A percentile compares a stretch with the other conserved stretches of the same genome.
Conservation (phyloP, 371 early-diverging fungal species). For the Apophysomyces variabilis region DNA sequence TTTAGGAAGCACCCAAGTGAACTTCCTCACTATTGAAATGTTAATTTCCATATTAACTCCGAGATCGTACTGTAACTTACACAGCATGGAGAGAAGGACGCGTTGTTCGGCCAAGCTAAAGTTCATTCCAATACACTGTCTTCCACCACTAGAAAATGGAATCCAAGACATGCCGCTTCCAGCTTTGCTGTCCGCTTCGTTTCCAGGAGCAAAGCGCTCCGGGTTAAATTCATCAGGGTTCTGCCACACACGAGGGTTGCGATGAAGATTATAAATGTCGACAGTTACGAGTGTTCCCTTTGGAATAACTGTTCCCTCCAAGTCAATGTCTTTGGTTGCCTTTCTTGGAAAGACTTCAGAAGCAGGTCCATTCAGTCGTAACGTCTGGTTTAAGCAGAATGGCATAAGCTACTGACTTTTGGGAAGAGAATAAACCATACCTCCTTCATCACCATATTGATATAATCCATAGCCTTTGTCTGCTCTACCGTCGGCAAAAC, state of each 20-base stretch:
- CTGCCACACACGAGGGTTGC: constrained; percentile 25
- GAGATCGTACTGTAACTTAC: constrained; percentile 13
- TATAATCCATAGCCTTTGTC: constrained; percentile 20
- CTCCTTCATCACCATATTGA: constrained; percentile 30
- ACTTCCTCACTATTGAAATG: constrained; percentile 23
- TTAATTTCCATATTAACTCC: neutral
- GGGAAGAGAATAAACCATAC: neutral
- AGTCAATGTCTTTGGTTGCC: constrained; percentile 19
- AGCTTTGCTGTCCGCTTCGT: constrained; percentile 14
- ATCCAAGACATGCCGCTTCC: constrained; percentile 17
- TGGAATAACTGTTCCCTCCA: constrained; percentile 23
- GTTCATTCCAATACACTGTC: constrained; percentile 56
- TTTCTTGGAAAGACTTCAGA: constrained; percentile 15
- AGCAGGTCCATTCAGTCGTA: constrained; percentile 17
- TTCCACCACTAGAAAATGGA: constrained; percentile 22
- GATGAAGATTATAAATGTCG: constrained; percentile 20
- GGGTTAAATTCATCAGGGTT: constrained; percentile 27
- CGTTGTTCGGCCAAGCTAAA: constrained; percentile 31
- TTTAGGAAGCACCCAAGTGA: constrained; percentile 24
- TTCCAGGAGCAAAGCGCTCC: constrained; percentile 21
- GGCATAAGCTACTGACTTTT: no score
- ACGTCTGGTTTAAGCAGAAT: neutral
- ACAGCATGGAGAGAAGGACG: constrained; percentile 45
- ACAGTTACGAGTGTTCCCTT: constrained; percentile 20
- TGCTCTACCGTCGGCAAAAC: constrained; percentile 36